Conservation (phyloP, 805 yeast genomes). For the Nakazawaea siamensis region DNA sequence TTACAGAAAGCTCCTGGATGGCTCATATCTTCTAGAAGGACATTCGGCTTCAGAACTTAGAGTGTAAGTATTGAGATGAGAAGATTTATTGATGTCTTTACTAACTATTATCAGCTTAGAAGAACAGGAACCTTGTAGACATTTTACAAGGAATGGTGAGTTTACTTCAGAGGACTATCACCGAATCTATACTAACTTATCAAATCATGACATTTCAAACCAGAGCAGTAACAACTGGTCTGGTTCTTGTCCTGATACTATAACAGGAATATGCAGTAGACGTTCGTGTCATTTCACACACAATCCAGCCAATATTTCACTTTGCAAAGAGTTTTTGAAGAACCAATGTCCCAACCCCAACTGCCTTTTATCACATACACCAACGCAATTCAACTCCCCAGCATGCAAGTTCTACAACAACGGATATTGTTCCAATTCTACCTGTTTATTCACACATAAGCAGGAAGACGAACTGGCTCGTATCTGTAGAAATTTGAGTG, state of each 20-base stretch:
- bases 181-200: too few species aligned
- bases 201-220: too few species aligned
- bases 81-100: background rate
- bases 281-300: conserved; percentile 51
- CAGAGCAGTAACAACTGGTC: too few species aligned
- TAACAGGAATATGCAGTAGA: conserved; percentile 42
- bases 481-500: conserved; percentile 59
- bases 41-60: conserved; percentile 2
- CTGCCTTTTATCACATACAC: conserved; percentile 51
- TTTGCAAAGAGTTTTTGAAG: conserved; percentile 43
- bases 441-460: conserved; percentile 47
- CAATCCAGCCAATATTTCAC: conserved; percentile 36
- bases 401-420: conserved; percentile 44
- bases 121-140: conserved; percentile 10
- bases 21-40: conserved; percentile 8
- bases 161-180: too few species aligned
- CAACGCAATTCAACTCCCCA: conserved; percentile 53
- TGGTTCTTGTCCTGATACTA: too few species aligned
- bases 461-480: conserved; percentile 21
- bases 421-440: conserved; percentile 37
- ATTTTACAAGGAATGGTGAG: conserved; percentile 11
- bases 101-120: conserved; percentile 7
- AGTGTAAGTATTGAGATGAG: conserved; percentile 3
- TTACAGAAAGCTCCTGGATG: conserved; percentile 6
- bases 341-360: conserved; percentile 36